Conservation (phyloP, 139 green algal species). For the Coelastrella sp. region DNA sequence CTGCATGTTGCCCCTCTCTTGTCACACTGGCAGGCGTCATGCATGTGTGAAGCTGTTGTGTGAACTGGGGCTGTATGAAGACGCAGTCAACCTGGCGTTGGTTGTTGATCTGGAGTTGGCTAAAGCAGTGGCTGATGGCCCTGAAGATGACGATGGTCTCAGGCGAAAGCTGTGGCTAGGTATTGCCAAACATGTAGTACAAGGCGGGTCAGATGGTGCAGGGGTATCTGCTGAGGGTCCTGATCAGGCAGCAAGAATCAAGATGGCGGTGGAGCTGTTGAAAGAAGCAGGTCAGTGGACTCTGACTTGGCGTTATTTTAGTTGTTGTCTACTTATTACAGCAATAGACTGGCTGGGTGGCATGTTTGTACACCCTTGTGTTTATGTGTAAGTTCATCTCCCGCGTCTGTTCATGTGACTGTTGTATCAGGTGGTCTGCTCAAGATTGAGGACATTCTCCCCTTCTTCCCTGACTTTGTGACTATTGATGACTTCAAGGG, state of each 20-base stretch:
- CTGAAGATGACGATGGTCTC: conserved; percentile 60
- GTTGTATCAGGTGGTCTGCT: conserved; percentile 75
- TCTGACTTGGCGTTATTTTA: too few species aligned
- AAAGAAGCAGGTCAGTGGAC: conserved; percentile 65
- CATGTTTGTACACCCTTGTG: too few species aligned
- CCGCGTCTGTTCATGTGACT: too few species aligned
- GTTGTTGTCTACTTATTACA: too few species aligned
- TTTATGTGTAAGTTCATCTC: too few species aligned
- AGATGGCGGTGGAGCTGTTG: conserved; percentile 76
- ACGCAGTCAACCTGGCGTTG: conserved; percentile 88
- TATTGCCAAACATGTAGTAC: conserved; percentile 89
- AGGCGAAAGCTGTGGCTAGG: conserved; percentile 90
- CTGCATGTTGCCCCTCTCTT: neutral
- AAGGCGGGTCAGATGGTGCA: neutral
- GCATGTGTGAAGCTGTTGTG: conserved; percentile 88
- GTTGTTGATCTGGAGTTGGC: conserved; percentile 81
- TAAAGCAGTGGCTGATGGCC: conserved; percentile 75
- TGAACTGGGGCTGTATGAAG: conserved; percentile 79
- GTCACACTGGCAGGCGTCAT: conserved; percentile 50
- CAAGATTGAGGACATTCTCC: conserved; percentile 96
- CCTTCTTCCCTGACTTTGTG: conserved; percentile 97
- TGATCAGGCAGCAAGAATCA: conserved; percentile 68
- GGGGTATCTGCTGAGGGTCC: neutral
- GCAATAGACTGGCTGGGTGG: too few species aligned
- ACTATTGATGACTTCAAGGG: conserved; percentile 95